A percentile compares a stretch with the other conserved stretches of the same genome.
These are phyloP conservation scores for Psilocybe azurescens DNA, from an alignment of 768 basidiomycete species.

Conservation along the genomic window DNA sequence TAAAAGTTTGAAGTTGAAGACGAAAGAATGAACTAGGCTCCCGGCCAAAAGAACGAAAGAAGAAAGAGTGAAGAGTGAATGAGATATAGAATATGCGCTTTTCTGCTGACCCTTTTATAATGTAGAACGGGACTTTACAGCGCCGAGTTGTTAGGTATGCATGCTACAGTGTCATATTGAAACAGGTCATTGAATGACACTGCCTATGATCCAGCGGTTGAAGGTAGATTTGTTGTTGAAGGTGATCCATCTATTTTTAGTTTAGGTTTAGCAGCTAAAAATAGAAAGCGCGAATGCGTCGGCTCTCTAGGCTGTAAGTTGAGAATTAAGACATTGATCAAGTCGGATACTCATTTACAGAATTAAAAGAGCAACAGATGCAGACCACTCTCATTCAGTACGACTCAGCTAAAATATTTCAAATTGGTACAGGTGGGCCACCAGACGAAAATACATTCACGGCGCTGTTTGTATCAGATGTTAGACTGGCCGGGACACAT, in stretches of 20 bases:
- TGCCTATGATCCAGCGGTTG: constrained; percentile 6
- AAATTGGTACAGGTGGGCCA: not conserved
- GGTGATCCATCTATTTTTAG: not conserved
- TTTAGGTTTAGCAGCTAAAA: not conserved
- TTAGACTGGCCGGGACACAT: not conserved
- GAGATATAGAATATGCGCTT: constrained; percentile 15
- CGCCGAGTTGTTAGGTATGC: constrained; percentile 16
- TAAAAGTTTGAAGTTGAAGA: constrained; percentile 26
- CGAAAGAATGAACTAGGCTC: constrained; percentile 24
- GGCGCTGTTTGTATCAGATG: not conserved
- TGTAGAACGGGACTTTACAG: not conserved
- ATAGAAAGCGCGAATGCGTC: not conserved
- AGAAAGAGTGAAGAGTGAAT: constrained; percentile 28
- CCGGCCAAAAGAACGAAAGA: constrained; percentile 26
- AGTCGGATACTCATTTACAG: too few species aligned
- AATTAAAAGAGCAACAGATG: too few species aligned
- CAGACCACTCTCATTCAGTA: too few species aligned
- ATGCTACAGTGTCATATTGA: constrained; percentile 13
- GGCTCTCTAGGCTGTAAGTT: too few species aligned
- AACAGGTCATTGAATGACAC: constrained; percentile 12
- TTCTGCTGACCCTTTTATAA: constrained; percentile 15
- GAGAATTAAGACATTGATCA: too few species aligned
- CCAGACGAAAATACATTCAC: not conserved
- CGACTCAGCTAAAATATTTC: too few species aligned
- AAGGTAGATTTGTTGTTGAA: not conserved